Conservation (phyloP, 768 basidiomycete species). For the Guyanaporus albipodus region DNA sequence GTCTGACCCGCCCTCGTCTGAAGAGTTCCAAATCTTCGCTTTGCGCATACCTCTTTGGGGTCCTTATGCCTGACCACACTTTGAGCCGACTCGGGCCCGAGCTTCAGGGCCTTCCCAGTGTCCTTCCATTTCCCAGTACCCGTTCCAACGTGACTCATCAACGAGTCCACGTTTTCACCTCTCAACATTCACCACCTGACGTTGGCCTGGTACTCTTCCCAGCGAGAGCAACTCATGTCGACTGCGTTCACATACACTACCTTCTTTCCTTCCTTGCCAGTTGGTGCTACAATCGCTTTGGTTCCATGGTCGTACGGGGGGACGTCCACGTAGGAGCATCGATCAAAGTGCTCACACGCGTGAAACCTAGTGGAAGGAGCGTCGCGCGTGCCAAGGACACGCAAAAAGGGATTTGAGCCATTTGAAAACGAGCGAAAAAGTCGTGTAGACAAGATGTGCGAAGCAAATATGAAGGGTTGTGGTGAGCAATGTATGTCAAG, state of each 20-base stretch:
- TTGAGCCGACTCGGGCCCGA: not conserved
- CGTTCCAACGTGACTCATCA: conserved; percentile 45
- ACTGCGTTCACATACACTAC: conserved; percentile 87
- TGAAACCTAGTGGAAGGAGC: conserved; percentile 77
- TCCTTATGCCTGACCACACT: not conserved
- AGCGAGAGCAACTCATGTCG: conserved; percentile 55
- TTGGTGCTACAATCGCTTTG: conserved; percentile 17
- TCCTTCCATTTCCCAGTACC: conserved; percentile 30
- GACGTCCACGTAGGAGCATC: conserved; percentile 61
- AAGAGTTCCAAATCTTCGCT: conserved; percentile 42
- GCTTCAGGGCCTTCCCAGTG: conserved; percentile 30
- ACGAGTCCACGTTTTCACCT: conserved; percentile 49
- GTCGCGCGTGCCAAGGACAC: conserved; percentile 59
- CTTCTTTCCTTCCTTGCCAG: conserved; percentile 44
- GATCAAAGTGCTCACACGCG: conserved; percentile 82
- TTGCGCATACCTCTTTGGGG: conserved; percentile 9
- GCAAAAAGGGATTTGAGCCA: conserved; percentile 57
- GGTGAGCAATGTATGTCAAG: not conserved
- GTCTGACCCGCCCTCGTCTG: conserved; percentile 39
- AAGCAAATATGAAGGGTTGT: not conserved
- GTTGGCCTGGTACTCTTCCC: conserved; percentile 48
- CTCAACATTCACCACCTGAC: conserved; percentile 39
- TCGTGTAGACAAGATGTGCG: not conserved
- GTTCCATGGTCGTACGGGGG: conserved; percentile 18
- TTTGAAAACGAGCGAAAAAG: too few species aligned